Conservation (phyloP, 805 yeast species). For the Yarrowia yakushimensis region DNA sequence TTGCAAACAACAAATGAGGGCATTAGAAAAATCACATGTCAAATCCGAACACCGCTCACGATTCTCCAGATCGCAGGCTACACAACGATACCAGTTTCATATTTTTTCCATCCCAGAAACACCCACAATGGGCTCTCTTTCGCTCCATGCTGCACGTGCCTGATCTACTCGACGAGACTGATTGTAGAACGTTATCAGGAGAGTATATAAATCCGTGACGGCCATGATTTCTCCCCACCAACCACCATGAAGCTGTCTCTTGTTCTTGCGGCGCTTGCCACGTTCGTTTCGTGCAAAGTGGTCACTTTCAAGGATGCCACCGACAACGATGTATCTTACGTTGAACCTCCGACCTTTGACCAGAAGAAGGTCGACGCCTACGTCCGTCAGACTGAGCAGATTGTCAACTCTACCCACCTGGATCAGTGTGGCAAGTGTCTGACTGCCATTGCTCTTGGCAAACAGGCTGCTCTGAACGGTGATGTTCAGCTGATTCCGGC, state of each 20-base stretch:
- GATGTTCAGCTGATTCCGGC: constrained; percentile 1
- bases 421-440: constrained; percentile 12
- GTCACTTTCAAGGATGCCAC: constrained; percentile 13
- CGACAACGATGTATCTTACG: background rate
- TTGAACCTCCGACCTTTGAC: background rate
- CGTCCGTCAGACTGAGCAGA: constrained; percentile 4
- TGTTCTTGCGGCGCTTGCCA: background rate
- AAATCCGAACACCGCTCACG: no score
- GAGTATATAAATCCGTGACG: background rate
- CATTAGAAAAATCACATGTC: no score
- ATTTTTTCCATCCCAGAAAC: background rate
- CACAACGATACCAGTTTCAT: no score
- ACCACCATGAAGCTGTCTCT: background rate
- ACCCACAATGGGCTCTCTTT: no score
- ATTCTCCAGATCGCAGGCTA: no score
- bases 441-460: background rate
- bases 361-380: constrained; percentile 13
- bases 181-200: background rate
- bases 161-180: constrained; percentile 6
- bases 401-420: constrained; percentile 10
- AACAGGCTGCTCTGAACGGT: constrained; percentile 2
- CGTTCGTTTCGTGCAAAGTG: background rate
- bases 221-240: background rate
- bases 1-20: background rate
- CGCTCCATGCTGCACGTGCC: background rate